These are phyloP conservation scores for Parmales sp. DNA, from an alignment of 108 stramenopile genomes.

Conservation along the genomic window DNA sequence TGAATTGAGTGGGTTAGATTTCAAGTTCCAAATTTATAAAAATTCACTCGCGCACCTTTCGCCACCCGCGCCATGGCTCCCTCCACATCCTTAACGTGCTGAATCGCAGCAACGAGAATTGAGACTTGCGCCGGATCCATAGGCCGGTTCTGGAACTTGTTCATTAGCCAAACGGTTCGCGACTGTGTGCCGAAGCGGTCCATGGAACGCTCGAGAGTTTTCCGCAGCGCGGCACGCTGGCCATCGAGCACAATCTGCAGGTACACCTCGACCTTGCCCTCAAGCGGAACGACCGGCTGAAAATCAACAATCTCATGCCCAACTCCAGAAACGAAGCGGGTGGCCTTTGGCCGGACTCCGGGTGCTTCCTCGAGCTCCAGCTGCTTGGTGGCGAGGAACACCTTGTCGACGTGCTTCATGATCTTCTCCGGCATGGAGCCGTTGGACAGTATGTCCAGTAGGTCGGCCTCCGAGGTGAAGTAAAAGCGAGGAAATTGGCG, in stretches of 20 bases:
- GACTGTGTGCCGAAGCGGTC: slow-evolving; percentile 38
- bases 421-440: slow-evolving; percentile 54
- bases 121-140: slow-evolving; percentile 63
- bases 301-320: slow-evolving; percentile 54
- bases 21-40: too few relatives aligned
- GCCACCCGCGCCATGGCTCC: slow-evolving; percentile 33
- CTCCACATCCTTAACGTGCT: slow-evolving; percentile 59
- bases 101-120: slow-evolving; percentile 51
- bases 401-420: slow-evolving; percentile 60
- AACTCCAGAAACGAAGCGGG: slow-evolving; percentile 47
- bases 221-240: slow-evolving; percentile 29
- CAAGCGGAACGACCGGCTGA: slow-evolving; percentile 52
- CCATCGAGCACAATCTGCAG: slow-evolving; percentile 54
- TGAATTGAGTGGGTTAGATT: too few relatives aligned
- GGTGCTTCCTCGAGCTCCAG: slow-evolving; percentile 31
- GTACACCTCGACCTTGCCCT: slow-evolving; percentile 73
- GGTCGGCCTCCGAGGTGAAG: slow-evolving; percentile 63
- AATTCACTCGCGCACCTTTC: too few relatives aligned
- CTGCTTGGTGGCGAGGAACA: slow-evolving; percentile 58
- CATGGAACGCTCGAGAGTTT: slow-evolving; percentile 40
- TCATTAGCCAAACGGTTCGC: slow-evolving; percentile 56
- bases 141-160: slow-evolving; percentile 30
- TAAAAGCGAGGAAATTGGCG: slow-evolving; percentile 70
- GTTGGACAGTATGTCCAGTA: slow-evolving; percentile 72
- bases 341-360: slow-evolving; percentile 37